phyloP scores from a whole-genome alignment of 2,329 filamentous ascomycete genomes.

The Chalara sp. region DNA sequence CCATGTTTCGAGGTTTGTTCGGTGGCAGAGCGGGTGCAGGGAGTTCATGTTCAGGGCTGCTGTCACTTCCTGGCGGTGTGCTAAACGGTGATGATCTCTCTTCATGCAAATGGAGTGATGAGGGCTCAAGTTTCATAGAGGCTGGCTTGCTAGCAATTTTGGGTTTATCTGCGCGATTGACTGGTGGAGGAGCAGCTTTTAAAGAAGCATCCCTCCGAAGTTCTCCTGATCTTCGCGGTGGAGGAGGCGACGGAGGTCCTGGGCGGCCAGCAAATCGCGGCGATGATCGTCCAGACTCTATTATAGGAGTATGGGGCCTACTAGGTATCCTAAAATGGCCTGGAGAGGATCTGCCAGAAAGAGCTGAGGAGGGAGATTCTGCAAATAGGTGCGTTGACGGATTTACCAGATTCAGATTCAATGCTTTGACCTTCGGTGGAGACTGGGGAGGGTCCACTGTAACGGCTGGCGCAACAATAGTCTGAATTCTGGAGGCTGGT shows the following conservation, averaged over 20 bases:
- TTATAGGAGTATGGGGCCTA: constrained; percentile 45
- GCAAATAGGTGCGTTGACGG: constrained; percentile 20
- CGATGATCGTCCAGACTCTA: constrained; percentile 35
- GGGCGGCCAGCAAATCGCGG: constrained; percentile 18
- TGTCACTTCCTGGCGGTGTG: constrained; percentile 73
- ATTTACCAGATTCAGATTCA: constrained; percentile 18
- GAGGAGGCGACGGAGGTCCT: constrained; percentile 54
- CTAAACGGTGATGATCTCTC: constrained; percentile 67
- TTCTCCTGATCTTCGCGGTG: constrained; percentile 56
- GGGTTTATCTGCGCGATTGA: constrained; percentile 77
- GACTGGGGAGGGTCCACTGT: constrained; percentile 65
- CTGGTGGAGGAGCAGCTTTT: constrained; percentile 55
- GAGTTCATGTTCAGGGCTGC: constrained; percentile 45
- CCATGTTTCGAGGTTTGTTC: constrained; percentile 42
- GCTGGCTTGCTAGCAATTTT: constrained; percentile 41
- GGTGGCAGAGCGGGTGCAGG: constrained; percentile 44
- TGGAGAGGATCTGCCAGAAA: constrained; percentile 28
- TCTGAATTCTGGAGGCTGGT: constrained; percentile 7
- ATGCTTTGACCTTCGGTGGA: constrained; percentile 43
- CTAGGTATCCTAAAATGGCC: constrained; percentile 48
- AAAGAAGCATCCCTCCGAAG: constrained; percentile 37
- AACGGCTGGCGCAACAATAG: constrained; percentile 45
- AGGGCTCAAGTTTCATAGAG: constrained; percentile 27
- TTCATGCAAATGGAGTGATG: constrained; percentile 3
- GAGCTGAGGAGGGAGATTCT: constrained; percentile 29